Evolutionary conservation across 257 asterid genomes (phyloP), one percentile per base, ranked within the genome.

Genomic region (Solanum piurae): DNA sequence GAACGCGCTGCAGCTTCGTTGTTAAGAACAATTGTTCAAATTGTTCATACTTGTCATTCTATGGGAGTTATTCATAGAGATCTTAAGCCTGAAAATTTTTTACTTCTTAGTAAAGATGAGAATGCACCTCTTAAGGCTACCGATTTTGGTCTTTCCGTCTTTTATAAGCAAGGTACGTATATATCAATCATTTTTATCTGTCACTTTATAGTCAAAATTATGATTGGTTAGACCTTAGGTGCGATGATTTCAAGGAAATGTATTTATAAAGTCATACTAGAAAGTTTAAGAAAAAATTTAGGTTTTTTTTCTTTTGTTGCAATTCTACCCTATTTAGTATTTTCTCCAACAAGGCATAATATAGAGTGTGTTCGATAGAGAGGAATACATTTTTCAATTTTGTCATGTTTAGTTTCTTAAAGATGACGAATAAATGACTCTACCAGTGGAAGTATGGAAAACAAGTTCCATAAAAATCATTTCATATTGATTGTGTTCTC

Each of bases 21-120:
- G 90, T 44, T 96, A 31, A 88, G 98, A 89, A 96, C 98, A 1
- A 95, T 95, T 38, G 98, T 96, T 29, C 94, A 96, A 88, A 95
- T 94, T 75, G 98, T 96, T 36, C 98, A 96, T 46, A 96, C 98
- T 4, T 95, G 98, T 49, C 98, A 96, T 62, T 92, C 96, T 5
- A 93, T 95, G 98, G 98, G 98, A 74, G 98, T 96, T 5, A 96
- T 96, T 55, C 98, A 95, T 33, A 93, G 98, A 88, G 98, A 96
- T 92, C 98, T 96, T 60, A 96, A 96, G 92, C 98, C 98, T 0
- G 98, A 96, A 90, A 95, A 96, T 88, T 96, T 96, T 93, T 91
- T 96, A 88, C 93, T 96, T 38, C 79, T 95, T 85, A 95, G 60
- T 64, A 94, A 94, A 90, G 95, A 96, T 2, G 98, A 96, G 68